Percentiles rank a stretch among this genome's conserved stretches.
phyloP scores from a whole-genome alignment of 2,329 filamentous ascomycete genomes.

The Microsporum ferrugineum region DNA sequence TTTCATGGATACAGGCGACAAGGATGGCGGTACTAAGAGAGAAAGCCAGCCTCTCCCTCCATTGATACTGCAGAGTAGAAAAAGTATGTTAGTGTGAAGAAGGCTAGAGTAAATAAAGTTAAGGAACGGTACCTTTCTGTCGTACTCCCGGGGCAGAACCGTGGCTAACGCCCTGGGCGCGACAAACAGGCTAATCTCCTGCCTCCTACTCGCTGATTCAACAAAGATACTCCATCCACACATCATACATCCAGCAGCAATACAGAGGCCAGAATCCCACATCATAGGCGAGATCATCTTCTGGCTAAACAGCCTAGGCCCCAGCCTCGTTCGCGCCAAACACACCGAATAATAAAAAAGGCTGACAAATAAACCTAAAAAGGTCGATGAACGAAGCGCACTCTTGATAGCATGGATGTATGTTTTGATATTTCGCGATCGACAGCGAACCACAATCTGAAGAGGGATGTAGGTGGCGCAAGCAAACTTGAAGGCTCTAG shows the following conservation, averaged over 20 bases:
- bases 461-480: slow-evolving; percentile 67
- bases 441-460: slow-evolving; percentile 53
- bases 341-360: slow-evolving; percentile 81
- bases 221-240: slow-evolving; percentile 75
- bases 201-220: slow-evolving; percentile 53
- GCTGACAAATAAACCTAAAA: slow-evolving; percentile 64
- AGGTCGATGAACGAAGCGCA: slow-evolving; percentile 60
- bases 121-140: slow-evolving; percentile 32
- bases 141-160: slow-evolving; percentile 59
- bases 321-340: slow-evolving; percentile 60
- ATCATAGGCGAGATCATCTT: slow-evolving; percentile 43
- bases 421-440: slow-evolving; percentile 34
- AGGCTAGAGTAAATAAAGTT: slow-evolving; percentile 6
- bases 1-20: slow-evolving; percentile 55
- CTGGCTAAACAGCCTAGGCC: slow-evolving; percentile 54
- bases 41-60: slow-evolving; percentile 56
- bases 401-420: slow-evolving; percentile 45
- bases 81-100: not conserved
- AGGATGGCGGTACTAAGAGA: slow-evolving; percentile 57
- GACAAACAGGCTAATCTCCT: slow-evolving; percentile 71
- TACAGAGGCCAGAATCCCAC: slow-evolving; percentile 53
- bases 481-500: slow-evolving; percentile 59
- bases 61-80: slow-evolving; percentile 42
- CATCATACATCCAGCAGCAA: slow-evolving; percentile 58
- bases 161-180: slow-evolving; percentile 66